Percentiles rank a stretch among this genome's conserved stretches.
These are phyloP conservation scores for Aspergillus asperescens DNA, from an alignment of 495 filamentous ascomycete genomes.

Conservation along the genomic window DNA sequence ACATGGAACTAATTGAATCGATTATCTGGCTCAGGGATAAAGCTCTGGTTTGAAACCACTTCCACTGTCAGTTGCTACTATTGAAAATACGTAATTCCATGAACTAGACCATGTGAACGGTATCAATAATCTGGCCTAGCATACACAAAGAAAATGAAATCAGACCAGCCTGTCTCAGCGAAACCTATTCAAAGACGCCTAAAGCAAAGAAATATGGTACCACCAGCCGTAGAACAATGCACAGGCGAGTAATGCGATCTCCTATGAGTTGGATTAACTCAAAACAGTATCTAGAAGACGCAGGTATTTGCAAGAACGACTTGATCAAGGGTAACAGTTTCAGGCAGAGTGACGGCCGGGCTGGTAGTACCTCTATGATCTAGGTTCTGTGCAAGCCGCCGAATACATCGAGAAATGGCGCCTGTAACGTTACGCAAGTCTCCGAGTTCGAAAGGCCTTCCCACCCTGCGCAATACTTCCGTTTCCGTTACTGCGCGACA, in stretches of 20 bases:
- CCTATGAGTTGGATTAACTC: not conserved
- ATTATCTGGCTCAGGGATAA: no score
- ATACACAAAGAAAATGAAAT: not conserved
- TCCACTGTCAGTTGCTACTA: not conserved
- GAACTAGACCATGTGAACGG: not conserved
- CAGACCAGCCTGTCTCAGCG: not conserved
- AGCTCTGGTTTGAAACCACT: not conserved
- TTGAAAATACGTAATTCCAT: not conserved
- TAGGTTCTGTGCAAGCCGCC: not conserved
- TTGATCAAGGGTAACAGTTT: not conserved
- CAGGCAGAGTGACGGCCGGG: not conserved
- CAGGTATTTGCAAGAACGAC: not conserved
- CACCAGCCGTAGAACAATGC: not conserved
- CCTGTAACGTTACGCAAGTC: slow-evolving; percentile 6
- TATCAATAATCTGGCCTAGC: not conserved
- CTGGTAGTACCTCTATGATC: not conserved
- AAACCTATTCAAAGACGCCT: slow-evolving; percentile 1
- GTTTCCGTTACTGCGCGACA: slow-evolving; percentile 61
- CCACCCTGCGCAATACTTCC: slow-evolving; percentile 42
- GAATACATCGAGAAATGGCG: not conserved
- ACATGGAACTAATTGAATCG: no score
- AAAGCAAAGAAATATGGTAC: not conserved
- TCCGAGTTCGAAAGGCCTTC: slow-evolving; percentile 23
- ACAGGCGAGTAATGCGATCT: not conserved
- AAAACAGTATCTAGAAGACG: not conserved